Evolutionary conservation across 108 stramenopile genomes (phyloP).

Genomic region (Epithemia pelagica): DNA sequence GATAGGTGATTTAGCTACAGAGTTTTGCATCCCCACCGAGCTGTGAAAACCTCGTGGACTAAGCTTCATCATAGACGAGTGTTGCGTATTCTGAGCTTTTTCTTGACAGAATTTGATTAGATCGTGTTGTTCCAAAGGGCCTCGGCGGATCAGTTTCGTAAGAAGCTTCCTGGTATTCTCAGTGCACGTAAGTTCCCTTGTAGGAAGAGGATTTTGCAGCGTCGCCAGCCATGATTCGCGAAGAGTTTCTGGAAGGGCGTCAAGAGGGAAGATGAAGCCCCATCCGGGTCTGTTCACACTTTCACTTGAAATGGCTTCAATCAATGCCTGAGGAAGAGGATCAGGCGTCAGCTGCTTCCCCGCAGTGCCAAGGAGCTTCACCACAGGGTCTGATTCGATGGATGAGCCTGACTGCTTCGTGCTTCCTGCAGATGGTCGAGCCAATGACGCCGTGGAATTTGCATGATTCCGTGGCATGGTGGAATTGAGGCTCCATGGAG

Average conservation of each 20-base stretch:
- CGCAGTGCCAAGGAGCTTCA: conserved; percentile 50
- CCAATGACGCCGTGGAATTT: background rate
- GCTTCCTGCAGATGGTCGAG: too few species aligned
- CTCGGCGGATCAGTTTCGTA: background rate
- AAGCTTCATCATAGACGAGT: conserved; percentile 23
- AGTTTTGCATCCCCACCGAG: background rate
- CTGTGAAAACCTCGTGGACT: conserved; percentile 26
- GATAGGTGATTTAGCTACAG: conserved; percentile 8
- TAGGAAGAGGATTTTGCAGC: conserved; percentile 11
- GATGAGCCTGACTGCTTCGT: background rate
- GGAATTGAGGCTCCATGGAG: conserved; percentile 23
- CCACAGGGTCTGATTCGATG: conserved; percentile 60
- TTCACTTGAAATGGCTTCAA: conserved; percentile 63
- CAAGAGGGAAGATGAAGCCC: conserved; percentile 63
- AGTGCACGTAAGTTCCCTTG: background rate
- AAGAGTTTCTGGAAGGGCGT: conserved; percentile 36
- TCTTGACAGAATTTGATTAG: conserved; percentile 19
- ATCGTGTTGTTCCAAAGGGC: conserved; percentile 20
- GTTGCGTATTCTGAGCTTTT: conserved; percentile 20
- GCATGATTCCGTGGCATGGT: background rate
- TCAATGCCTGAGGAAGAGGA: conserved; percentile 29
- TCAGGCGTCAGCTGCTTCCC: conserved; percentile 2
- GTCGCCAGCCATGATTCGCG: conserved; percentile 35
- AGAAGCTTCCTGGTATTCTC: background rate
- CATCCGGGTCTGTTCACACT: conserved; percentile 53